A percentile compares a stretch with the other conserved stretches of the same genome.
phyloP scores from a whole-genome alignment of 257 asterid species.

The Solanum boliviense region DNA sequence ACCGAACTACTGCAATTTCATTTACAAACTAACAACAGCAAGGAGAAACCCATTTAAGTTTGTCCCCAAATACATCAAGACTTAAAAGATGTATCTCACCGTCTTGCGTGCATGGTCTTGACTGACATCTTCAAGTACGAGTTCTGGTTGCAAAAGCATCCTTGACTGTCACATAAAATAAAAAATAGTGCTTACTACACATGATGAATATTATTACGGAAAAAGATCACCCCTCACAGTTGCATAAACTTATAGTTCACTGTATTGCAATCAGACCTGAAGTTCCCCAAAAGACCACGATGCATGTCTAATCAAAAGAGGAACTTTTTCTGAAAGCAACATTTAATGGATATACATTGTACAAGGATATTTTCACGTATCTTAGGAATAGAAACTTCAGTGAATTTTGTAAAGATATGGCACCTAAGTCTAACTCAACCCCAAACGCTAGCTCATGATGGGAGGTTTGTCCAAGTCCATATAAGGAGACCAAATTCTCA shows the following conservation, averaged over 20 bases:
- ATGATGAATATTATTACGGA: not conserved
- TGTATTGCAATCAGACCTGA: not conserved
- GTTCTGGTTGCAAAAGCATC: conserved; percentile 87
- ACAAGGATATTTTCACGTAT: not conserved
- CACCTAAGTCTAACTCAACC: not conserved
- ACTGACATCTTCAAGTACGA: conserved; percentile 95
- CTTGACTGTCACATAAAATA: conserved; percentile 58
- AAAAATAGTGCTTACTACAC: not conserved
- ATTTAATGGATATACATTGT: not conserved
- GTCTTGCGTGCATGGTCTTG: conserved; percentile 99
- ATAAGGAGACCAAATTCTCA: not conserved
- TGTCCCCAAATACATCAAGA: not conserved
- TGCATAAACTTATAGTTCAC: not conserved
- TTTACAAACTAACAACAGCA: not conserved
- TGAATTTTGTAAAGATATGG: not conserved
- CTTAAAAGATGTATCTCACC: conserved; percentile 33
- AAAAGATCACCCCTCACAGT: not conserved
- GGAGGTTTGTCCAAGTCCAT: not conserved
- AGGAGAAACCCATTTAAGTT: not conserved
- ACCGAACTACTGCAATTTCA: not conserved
- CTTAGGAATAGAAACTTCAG: not conserved
- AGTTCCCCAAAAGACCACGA: not conserved
- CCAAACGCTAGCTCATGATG: not conserved
- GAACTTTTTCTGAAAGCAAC: not conserved
- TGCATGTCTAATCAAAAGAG: not conserved